Evolutionary conservation across 2,329 filamentous ascomycete genomes (phyloP), one percentile per base, ranked within the genome.

Genomic region (Alternaria arbusti): DNA sequence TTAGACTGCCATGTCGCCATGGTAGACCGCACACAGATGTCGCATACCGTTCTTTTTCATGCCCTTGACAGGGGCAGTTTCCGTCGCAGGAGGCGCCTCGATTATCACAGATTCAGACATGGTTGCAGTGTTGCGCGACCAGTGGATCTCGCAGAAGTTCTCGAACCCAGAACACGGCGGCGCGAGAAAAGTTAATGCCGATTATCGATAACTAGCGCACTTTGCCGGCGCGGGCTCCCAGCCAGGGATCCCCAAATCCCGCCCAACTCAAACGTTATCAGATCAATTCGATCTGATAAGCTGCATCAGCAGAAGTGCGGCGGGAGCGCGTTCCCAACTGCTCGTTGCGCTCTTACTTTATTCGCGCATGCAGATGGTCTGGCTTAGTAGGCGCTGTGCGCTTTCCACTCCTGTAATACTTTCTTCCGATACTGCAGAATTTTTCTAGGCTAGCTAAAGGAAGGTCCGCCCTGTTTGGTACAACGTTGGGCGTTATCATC

Each of bases 31-130:
- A 17, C 17, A 22, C 15, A 10, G 5, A 15, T 3, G 32, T 49
- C 57, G 44, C 46, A 25, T 84, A 95, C 93, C 93, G 84, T 97
- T 97, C 80, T 91, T 91, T 73, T 93, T 91, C 87, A 96, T 90
- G 67, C 93, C 80, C 82, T 83, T 59, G 76, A 78, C 71, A 74
- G 77, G 55, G 70, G 68, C 66, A 60, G 79, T 63, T 62, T 81
- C 74, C 59, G 79, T 77, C 10, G 80, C 71, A 28, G 76, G 76
- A 50, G 76, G 75, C 28, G 84, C 85, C 84, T 89, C 54, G 23
- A 63, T 68, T 64, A 65, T 65, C 25, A 69, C 64, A 45, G 69
- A 54, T 61, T 73, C 69, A 54, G 76, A 78, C 73, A 79, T 79
- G 47, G 61, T 70, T 51, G 65, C 57, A 46, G 59, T 66, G 66